Evolutionary conservation across 345 rosid species (phyloP).

Genomic region (Boechera retrofracta): DNA sequence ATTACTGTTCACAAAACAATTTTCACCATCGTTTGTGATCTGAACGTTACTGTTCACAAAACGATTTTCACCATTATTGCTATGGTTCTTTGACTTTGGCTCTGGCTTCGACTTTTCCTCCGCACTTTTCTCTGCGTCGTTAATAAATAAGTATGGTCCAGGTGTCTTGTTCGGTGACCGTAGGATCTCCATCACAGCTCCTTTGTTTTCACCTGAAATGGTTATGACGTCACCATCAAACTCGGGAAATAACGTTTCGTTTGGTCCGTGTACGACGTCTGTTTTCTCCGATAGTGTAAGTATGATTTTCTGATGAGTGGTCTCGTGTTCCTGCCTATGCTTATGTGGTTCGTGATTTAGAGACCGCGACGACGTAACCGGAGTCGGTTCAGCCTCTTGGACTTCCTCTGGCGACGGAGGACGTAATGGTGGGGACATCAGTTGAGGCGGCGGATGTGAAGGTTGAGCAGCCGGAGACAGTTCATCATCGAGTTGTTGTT

Average conservation of each 20-base stretch:
- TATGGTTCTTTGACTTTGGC: conserved; percentile 25
- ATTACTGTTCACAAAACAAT: conserved; percentile 69
- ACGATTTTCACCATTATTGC: conserved; percentile 32
- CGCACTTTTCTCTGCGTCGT: not conserved
- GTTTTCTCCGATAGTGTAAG: conserved; percentile 44
- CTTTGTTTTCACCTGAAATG: conserved; percentile 82
- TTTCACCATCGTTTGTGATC: not conserved
- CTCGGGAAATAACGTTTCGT: conserved; percentile 39
- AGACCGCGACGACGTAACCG: conserved; percentile 16
- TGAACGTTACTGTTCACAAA: conserved; percentile 82
- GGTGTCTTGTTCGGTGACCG: conserved; percentile 9
- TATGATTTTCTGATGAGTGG: conserved; percentile 53
- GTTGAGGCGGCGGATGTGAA: not conserved
- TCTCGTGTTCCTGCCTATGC: conserved; percentile 30
- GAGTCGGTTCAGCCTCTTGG: conserved; percentile 26
- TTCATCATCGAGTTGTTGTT: not conserved
- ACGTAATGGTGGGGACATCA: not conserved
- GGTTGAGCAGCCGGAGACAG: conserved; percentile 3
- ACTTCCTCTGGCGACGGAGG: conserved; percentile 9
- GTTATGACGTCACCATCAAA: conserved; percentile 58
- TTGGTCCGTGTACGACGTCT: conserved; percentile 24
- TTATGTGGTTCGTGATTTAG: conserved; percentile 30
- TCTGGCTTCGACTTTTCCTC: not conserved
- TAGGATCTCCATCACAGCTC: conserved; percentile 73
- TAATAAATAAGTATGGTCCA: conserved; percentile 3